A percentile compares a stretch with the other conserved stretches of the same genome.
Conservation (phyloP, 225 moss, liverwort and hornwort genomes). For the Neckera pumila region DNA sequence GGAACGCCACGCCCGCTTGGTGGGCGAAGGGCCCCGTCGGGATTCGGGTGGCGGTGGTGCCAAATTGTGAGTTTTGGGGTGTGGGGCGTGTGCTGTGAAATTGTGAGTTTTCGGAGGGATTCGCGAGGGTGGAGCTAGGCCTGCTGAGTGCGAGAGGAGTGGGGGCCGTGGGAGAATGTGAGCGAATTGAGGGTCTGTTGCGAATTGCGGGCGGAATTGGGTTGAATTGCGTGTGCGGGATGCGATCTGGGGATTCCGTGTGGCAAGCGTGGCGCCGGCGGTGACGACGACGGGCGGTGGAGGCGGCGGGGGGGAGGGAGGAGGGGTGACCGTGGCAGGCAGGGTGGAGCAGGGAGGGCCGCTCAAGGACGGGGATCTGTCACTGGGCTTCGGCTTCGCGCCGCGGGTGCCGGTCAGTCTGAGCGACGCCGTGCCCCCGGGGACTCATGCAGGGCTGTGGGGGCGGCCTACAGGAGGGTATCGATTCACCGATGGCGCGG, state of each 20-base stretch:
- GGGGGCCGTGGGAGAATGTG: background rate
- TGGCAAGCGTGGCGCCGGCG: constrained; percentile 47
- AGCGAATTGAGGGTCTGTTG: background rate
- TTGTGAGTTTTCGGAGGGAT: background rate
- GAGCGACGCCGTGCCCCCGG: constrained; percentile 56
- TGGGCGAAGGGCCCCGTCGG: background rate
- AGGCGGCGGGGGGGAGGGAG: constrained; percentile 25
- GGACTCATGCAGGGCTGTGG: constrained; percentile 54
- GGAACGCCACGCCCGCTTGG: background rate
- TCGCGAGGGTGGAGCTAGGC: background rate
- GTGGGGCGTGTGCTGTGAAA: background rate
- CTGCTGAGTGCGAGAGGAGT: background rate
- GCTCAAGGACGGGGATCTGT: constrained; percentile 56
- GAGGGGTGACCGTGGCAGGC: constrained; percentile 25
- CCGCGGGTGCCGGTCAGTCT: constrained; percentile 31
- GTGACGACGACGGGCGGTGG: constrained; percentile 27
- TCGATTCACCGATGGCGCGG: constrained; percentile 27
- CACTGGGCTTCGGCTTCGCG: constrained; percentile 47
- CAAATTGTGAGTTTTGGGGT: background rate
- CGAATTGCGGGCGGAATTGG: constrained; percentile 5
- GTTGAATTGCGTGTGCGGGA: background rate
- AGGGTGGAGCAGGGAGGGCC: constrained; percentile 48
- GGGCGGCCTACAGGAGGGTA: constrained; percentile 49
- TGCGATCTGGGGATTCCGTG: constrained; percentile 22
- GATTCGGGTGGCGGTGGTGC: background rate